These are phyloP conservation scores for Aspergillus sclerotialis DNA, from an alignment of 2,329 filamentous ascomycete species.

Conservation along the genomic window DNA sequence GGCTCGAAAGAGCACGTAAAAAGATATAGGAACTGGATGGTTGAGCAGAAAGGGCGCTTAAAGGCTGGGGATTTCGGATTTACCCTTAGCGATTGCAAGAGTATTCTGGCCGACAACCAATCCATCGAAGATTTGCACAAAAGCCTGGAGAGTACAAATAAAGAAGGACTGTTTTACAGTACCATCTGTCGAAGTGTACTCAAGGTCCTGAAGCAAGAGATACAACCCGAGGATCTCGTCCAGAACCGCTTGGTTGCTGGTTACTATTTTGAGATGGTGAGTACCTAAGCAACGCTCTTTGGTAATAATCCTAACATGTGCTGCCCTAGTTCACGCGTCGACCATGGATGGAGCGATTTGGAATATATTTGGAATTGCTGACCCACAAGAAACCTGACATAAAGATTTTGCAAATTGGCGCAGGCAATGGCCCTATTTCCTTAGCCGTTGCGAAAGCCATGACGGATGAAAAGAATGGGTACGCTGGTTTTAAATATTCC, in stretches of 20 bases:
- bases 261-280: background rate
- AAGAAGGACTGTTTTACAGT: background rate
- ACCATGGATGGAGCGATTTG: background rate
- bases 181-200: slow-evolving; percentile 1
- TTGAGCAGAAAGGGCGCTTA: background rate
- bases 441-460: background rate
- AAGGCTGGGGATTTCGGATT: background rate
- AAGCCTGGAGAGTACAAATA: background rate
- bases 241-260: background rate
- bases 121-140: background rate
- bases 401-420: slow-evolving; percentile 10
- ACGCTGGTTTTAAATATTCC: background rate
- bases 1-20: background rate
- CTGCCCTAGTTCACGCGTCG: background rate
- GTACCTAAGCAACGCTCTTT: too few species aligned
- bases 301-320: background rate
- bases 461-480: background rate
- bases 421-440: slow-evolving; percentile 5
- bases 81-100: background rate
- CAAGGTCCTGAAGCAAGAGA: background rate
- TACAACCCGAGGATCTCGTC: background rate
- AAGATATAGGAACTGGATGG: slow-evolving; percentile 2
- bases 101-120: background rate
- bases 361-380: slow-evolving; percentile 5
- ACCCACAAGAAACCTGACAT: slow-evolving; percentile 7